phyloP scores from a whole-genome alignment of 2,329 filamentous ascomycete genomes.

The Alternaria triticina region DNA sequence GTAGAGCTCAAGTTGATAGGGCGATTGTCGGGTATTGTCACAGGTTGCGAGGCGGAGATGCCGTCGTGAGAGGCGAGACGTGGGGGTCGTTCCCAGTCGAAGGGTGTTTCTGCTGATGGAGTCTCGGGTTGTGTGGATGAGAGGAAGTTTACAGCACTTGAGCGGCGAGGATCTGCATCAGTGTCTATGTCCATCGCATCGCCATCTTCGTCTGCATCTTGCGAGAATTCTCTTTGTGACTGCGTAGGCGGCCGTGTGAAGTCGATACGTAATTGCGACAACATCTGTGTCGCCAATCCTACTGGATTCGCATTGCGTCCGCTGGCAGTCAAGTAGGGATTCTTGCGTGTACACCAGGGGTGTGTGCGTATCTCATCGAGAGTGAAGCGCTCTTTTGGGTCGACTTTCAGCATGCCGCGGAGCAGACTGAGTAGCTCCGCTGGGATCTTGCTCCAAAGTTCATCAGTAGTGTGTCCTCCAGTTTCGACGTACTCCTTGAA shows the following conservation, averaged over 20 bases:
- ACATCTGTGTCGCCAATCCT: slow-evolving; percentile 90
- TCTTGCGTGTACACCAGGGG: slow-evolving; percentile 90
- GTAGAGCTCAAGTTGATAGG: slow-evolving; percentile 21
- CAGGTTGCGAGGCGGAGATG: slow-evolving; percentile 47
- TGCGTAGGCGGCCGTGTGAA: slow-evolving; percentile 72
- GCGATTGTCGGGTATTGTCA: slow-evolving; percentile 28
- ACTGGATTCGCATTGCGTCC: slow-evolving; percentile 81
- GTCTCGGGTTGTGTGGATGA: slow-evolving; percentile 88
- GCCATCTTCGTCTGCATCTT: slow-evolving; percentile 50
- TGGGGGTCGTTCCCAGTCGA: slow-evolving; percentile 87
- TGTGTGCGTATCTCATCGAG: slow-evolving; percentile 86
- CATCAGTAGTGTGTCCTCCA: slow-evolving; percentile 81
- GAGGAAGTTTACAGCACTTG: slow-evolving; percentile 56
- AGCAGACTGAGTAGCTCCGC: slow-evolving; percentile 77
- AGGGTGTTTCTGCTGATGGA: slow-evolving; percentile 73
- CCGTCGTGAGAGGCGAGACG: slow-evolving; percentile 44
- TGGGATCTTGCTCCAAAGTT: slow-evolving; percentile 83
- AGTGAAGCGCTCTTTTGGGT: slow-evolving; percentile 77
- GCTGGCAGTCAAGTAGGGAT: slow-evolving; percentile 75
- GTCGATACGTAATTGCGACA: slow-evolving; percentile 88
- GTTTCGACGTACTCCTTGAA: slow-evolving; percentile 85
- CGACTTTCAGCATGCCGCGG: slow-evolving; percentile 89
- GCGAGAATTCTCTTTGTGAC: slow-evolving; percentile 51
- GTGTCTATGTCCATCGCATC: slow-evolving; percentile 67
- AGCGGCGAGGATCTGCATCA: slow-evolving; percentile 56